Conservation (phyloP, 2,329 filamentous ascomycete species). For the Botrytis paeoniae region DNA sequence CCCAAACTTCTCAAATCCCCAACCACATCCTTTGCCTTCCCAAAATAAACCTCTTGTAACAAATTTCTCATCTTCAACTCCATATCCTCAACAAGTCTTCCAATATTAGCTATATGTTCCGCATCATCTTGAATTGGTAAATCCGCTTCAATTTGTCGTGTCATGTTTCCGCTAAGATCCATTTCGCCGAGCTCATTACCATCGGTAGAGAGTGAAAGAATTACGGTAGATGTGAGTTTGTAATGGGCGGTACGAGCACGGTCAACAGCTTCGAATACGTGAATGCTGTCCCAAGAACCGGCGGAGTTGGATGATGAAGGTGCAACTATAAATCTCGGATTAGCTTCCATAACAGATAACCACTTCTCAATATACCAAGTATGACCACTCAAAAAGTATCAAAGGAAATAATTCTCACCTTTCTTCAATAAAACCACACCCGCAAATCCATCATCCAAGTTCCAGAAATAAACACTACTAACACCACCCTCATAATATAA, state of each 20-base stretch:
- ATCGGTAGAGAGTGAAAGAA: constrained; percentile 76
- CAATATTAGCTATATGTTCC: constrained; percentile 94
- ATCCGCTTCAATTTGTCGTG: constrained; percentile 90
- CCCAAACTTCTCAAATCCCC: constrained; percentile 87
- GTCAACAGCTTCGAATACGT: constrained; percentile 96
- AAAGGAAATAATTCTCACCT: constrained; percentile 49
- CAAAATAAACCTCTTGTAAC: constrained; percentile 98
- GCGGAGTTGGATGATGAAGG: constrained; percentile 63
- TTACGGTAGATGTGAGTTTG: constrained; percentile 96
- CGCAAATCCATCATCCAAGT: constrained; percentile 95
- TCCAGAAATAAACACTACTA: constrained; percentile 97
- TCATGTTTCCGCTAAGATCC: constrained; percentile 97
- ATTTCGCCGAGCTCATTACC: constrained; percentile 72
- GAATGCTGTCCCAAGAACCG: constrained; percentile 95
- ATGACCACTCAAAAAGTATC: neutral
- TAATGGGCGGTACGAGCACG: constrained; percentile 90
- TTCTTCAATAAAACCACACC: constrained; percentile 97
- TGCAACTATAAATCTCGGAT: constrained; percentile 50
- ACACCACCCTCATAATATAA: constrained; percentile 97
- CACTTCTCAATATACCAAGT: neutral
- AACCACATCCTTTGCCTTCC: constrained; percentile 97
- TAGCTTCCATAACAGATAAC: constrained; percentile 4
- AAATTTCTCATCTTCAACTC: constrained; percentile 99
- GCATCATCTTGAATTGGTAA: constrained; percentile 85
- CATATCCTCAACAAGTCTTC: constrained; percentile 95